These are phyloP conservation scores for Amanita pseudoporphyria DNA, from an alignment of 768 basidiomycete species.

Conservation along the genomic window DNA sequence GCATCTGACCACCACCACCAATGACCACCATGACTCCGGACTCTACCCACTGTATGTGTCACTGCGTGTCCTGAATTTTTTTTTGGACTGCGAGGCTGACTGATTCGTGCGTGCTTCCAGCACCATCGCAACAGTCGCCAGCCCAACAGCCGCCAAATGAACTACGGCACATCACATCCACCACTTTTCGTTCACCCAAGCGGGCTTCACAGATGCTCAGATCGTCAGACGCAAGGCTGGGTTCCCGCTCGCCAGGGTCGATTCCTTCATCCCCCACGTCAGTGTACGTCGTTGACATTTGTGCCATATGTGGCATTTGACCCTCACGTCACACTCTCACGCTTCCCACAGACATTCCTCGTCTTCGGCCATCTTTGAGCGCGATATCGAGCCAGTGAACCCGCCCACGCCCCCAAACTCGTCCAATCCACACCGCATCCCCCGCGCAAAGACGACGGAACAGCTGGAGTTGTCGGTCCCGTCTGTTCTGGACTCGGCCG, in stretches of 20 bases:
- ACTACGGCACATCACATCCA: slow-evolving; percentile 48
- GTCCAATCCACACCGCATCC: slow-evolving; percentile 61
- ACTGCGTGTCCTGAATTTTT: too few relatives aligned
- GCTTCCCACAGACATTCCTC: slow-evolving; percentile 46
- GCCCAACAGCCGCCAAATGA: slow-evolving; percentile 18
- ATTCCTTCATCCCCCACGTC: slow-evolving; percentile 77
- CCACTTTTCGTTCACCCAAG: slow-evolving; percentile 29
- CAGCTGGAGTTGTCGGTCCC: slow-evolving; percentile 75
- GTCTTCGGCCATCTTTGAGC: slow-evolving; percentile 86
- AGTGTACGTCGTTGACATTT: slow-evolving; percentile 37
- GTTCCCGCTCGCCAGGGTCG: slow-evolving; percentile 60
- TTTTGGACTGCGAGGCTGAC: neutral
- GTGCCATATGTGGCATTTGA: slow-evolving; percentile 6
- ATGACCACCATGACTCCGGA: neutral
- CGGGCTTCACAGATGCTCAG: slow-evolving; percentile 41
- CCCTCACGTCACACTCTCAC: neutral
- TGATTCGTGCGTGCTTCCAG: neutral
- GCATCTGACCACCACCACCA: neutral
- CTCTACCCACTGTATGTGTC: neutral
- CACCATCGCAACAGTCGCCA: slow-evolving; percentile 15
- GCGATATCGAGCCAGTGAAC: slow-evolving; percentile 70
- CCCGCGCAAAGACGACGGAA: slow-evolving; percentile 63
- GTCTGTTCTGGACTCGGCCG: slow-evolving; percentile 78
- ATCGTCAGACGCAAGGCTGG: slow-evolving; percentile 31
- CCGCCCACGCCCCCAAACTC: slow-evolving; percentile 26